These are phyloP conservation scores for Alloascoidea africana DNA, from an alignment of 805 yeast species.

Conservation along the genomic window DNA sequence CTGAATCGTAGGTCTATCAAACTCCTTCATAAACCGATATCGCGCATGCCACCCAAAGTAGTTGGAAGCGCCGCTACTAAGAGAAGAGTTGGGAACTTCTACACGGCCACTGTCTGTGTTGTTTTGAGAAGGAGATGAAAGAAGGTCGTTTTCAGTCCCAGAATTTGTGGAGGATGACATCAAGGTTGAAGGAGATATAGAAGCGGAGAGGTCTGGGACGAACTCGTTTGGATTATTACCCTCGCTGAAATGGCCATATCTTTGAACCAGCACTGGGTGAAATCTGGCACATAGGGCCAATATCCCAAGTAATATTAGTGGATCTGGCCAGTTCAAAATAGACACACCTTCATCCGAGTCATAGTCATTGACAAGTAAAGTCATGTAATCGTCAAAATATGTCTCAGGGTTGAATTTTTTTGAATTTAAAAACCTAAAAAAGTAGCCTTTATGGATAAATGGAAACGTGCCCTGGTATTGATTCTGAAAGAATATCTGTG, in stretches of 20 bases:
- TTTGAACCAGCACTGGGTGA: constrained; percentile 17
- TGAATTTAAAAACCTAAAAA: constrained; percentile 4
- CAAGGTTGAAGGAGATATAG: no score
- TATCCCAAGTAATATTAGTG: constrained; percentile 20
- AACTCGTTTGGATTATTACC: constrained; percentile 15
- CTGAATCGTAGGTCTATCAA: constrained; percentile 23
- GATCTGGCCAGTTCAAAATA: constrained; percentile 8
- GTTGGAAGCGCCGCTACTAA: constrained; percentile 19
- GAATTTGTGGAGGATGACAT: no score
- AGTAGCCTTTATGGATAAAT: constrained; percentile 4
- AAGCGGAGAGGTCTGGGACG: constrained; percentile 11
- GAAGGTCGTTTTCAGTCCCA: not conserved
- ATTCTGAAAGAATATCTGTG: constrained; percentile 4
- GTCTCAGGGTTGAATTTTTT: constrained; percentile 6
- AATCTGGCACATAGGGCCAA: constrained; percentile 21
- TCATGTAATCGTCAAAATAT: constrained; percentile 2
- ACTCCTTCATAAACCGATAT: constrained; percentile 16
- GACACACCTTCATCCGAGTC: constrained; percentile 1
- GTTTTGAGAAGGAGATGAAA: constrained; percentile 2
- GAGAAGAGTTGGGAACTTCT: constrained; percentile 4
- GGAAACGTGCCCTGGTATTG: constrained; percentile 4
- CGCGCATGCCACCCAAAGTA: constrained; percentile 26
- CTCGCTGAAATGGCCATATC: constrained; percentile 20
- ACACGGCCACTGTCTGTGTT: constrained; percentile 3
- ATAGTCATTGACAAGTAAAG: not conserved